These are phyloP conservation scores for Corymbia citriodora DNA, from an alignment of 441 rosid genomes.

Conservation along the genomic window DNA sequence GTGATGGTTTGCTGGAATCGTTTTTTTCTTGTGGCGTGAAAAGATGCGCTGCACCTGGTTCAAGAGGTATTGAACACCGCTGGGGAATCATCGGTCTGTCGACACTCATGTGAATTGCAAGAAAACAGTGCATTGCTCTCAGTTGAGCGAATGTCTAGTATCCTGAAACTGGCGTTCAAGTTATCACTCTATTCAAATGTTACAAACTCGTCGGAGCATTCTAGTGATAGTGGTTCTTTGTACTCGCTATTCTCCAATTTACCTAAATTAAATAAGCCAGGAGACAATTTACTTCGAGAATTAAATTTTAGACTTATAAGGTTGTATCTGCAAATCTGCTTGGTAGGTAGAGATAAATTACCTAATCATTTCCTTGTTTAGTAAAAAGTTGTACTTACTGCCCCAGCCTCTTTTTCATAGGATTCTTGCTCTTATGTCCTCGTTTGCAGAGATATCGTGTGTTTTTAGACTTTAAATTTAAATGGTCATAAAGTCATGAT, in stretches of 20 bases:
- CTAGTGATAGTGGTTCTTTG: neutral
- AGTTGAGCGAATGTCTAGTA: neutral
- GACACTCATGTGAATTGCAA: neutral
- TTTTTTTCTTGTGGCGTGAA: neutral
- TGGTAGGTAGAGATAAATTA: neutral
- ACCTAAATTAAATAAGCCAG: neutral
- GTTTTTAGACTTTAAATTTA: neutral
- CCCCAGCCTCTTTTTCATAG: neutral
- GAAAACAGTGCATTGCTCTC: neutral
- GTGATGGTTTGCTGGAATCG: neutral
- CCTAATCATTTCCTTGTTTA: neutral
- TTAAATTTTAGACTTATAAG: neutral
- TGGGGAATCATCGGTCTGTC: neutral
- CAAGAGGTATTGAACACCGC: neutral
- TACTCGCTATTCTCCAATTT: neutral
- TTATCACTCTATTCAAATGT: too few species aligned
- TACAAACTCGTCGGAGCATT: neutral
- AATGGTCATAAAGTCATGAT: neutral
- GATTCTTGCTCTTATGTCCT: neutral
- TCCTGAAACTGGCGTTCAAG: neutral
- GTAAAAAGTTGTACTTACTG: neutral
- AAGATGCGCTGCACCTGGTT: neutral
- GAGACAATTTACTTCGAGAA: neutral
- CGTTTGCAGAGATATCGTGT: neutral
- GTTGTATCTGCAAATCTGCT: neutral